Evolutionary conservation across 352 stramenopile species (phyloP), one percentile per base, ranked within the genome.

Genomic region (Aphanomyces euteiches): DNA sequence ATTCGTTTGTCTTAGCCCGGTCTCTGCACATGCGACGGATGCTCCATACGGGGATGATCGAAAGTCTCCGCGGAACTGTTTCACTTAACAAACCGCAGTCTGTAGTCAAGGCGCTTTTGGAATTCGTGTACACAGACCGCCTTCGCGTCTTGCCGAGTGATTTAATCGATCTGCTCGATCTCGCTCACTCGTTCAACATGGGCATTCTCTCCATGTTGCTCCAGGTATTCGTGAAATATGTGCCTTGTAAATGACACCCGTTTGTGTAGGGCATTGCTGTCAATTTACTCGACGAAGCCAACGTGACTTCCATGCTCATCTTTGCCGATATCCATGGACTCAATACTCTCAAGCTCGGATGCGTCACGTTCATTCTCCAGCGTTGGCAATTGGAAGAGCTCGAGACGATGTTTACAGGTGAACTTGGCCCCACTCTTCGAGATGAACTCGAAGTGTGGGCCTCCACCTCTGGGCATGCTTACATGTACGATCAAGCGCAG

Each of bases 281-380:
- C 17, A 61, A 61, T 39, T 61, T 61, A 37, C 54, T 61, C 7
- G 54, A 61, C 28, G 54, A 61, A 61, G 54, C 34, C 17, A 61
- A 61, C 36, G 54, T 61, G 10, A 37, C 19, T 8, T 61, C 54
- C 10, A 61, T 61, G 54, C 54, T 61, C 34, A 37, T 61, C 17
- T 61, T 61, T 61, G 54, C 54, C 54, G 54, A 61, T 37, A 61
- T 61, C 54, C 54, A 61, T 37, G 54, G 34, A 17, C 54, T 61
- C 54, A 61, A 61, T 17, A n/a, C 54, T 7, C 34, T 61, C 19
- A 61, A 61, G 34, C 1, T 61, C 15, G 54, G 54, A 6, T 61
- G 54, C 28, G 34, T 61, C 8, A 61, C 54, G 28, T 61, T 61
- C 54, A 61, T 61, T n/a, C 36, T 61, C 17, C 54, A 61, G 54